Evolutionary conservation across 768 basidiomycete genomes (phyloP).

Genomic region (Mycena capillaripes): DNA sequence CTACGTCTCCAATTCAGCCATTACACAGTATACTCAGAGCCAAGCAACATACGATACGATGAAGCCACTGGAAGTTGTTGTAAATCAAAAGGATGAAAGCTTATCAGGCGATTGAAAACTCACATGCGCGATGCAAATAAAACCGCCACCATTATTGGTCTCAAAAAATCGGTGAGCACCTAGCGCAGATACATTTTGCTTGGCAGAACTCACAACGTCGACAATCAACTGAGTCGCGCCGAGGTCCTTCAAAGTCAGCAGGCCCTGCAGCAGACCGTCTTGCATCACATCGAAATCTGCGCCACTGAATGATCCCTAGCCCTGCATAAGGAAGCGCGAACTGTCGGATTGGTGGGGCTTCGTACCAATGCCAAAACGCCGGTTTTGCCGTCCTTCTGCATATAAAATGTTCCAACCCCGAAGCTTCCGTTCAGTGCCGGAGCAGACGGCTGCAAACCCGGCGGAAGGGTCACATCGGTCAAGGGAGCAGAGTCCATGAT

Average conservation of each 20-base stretch:
- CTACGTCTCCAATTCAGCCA: constrained; percentile 38
- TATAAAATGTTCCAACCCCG: constrained; percentile 66
- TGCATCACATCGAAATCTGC: constrained; percentile 57
- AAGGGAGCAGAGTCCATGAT: constrained; percentile 62
- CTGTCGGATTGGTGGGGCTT: constrained; percentile 37
- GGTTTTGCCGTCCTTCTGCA: constrained; percentile 65
- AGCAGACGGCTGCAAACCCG: constrained; percentile 53
- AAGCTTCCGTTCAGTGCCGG: constrained; percentile 59
- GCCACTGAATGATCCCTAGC: constrained; percentile 66
- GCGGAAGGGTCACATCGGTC: constrained; percentile 58
- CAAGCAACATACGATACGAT: constrained; percentile 55
- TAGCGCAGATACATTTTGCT: not conserved
- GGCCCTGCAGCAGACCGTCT: constrained; percentile 59
- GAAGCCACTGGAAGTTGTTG: constrained; percentile 53
- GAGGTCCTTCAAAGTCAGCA: constrained; percentile 58
- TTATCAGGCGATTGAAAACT: constrained; percentile 33
- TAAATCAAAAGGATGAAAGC: not conserved
- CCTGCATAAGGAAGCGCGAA: constrained; percentile 53
- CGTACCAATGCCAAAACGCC: constrained; percentile 46
- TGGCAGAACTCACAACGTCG: constrained; percentile 61
- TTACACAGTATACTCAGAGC: not conserved
- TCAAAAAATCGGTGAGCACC: constrained; percentile 33
- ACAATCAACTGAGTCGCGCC: constrained; percentile 71
- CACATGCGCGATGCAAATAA: constrained; percentile 72
- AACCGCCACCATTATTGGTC: constrained; percentile 69